phyloP scores from a whole-genome alignment of 2,329 filamentous ascomycete genomes.

The Pseudonectria buxi region DNA sequence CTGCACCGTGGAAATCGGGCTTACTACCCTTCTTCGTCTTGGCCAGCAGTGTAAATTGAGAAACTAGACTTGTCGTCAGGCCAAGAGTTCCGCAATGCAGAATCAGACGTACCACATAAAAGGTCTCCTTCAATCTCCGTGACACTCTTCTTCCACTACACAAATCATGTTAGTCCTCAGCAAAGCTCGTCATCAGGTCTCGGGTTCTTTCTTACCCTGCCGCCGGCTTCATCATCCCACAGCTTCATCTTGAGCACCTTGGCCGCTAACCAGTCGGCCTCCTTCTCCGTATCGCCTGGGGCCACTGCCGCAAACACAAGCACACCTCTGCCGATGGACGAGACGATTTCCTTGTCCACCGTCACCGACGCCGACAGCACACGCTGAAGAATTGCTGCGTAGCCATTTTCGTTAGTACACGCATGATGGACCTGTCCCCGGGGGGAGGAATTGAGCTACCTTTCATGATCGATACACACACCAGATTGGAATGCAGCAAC shows the following conservation, averaged over 20 bases:
- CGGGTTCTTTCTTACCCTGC: constrained; percentile 42
- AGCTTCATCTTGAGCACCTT: constrained; percentile 87
- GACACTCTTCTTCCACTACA: constrained; percentile 83
- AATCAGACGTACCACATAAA: constrained; percentile 71
- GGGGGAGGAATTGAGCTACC: too few relatives aligned
- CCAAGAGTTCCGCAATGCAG: too few relatives aligned
- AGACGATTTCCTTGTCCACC: constrained; percentile 84
- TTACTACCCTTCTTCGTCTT: constrained; percentile 94
- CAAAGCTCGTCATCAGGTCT: constrained; percentile 12
- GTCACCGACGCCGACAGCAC: constrained; percentile 94
- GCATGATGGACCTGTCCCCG: too few relatives aligned
- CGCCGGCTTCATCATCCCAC: constrained; percentile 77
- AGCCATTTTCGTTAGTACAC: too few relatives aligned
- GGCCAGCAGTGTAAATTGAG: constrained; percentile 91
- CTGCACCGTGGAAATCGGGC: constrained; percentile 88
- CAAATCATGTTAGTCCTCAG: constrained; percentile 5
- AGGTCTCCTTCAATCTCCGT: constrained; percentile 85
- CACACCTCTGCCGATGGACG: constrained; percentile 82
- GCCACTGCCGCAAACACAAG: constrained; percentile 88
- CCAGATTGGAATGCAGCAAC: too few relatives aligned
- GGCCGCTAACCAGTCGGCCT: constrained; percentile 72
- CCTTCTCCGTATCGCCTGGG: constrained; percentile 82
- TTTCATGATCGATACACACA: too few relatives aligned
- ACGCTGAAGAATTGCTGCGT: constrained; percentile 78
- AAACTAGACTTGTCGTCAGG: constrained; percentile 71